Base-by-base conservation (phyloP, 495 filamentous ascomycete species). In the Mycothermus thermophilus region DNA sequence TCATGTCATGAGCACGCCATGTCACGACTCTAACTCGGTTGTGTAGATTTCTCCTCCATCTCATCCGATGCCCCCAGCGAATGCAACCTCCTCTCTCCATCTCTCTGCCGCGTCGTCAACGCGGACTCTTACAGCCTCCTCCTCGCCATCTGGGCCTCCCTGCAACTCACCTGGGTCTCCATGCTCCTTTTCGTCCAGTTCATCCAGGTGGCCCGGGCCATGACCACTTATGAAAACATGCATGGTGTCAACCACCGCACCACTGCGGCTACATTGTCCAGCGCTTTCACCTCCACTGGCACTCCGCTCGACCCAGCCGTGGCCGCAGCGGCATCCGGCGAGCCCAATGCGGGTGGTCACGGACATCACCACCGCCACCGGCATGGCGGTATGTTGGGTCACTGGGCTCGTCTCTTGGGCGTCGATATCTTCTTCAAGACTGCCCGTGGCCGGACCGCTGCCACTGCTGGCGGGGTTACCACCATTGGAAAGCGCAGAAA, bases 141-240 rank as follows among this genome's bases (percentile, higher is more conserved):
- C 10, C 67, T 93, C 17, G 66, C 69, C 33, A 51, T 83, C 27
- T 97, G 86, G 87, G 67, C 72, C 13, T 63, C 69, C 14, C 59
- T 93, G 24, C 90, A 97, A 59, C 67, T 93, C 27, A 76, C 78
- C 26, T 97, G 90, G 90, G 80, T 96, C 8, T 77, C 84, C 3
- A 96, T 96, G 87, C 77, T 97, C 17, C 72, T 94, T 45, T 71
- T 79, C 33, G 88, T 95, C 7, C 90, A 97, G 51, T 73, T 93
- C 23, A 63, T 94, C 8, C 90, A 96, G 50, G 74, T 97, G 26
- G 77, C 84, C 1, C 74, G 85, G 32, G 90, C 86, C 27, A 77
- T 88, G 64, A 97, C 90, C 6, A 97, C 90, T 0, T 96, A 78
- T 60, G 90, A 97, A 50, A 90, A 83, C 44, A 94, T 96, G 86